Percentiles rank a stretch among this genome's conserved stretches.
phyloP scores from a whole-genome alignment of 2,329 filamentous ascomycete species.

The Coniella lustricola region DNA sequence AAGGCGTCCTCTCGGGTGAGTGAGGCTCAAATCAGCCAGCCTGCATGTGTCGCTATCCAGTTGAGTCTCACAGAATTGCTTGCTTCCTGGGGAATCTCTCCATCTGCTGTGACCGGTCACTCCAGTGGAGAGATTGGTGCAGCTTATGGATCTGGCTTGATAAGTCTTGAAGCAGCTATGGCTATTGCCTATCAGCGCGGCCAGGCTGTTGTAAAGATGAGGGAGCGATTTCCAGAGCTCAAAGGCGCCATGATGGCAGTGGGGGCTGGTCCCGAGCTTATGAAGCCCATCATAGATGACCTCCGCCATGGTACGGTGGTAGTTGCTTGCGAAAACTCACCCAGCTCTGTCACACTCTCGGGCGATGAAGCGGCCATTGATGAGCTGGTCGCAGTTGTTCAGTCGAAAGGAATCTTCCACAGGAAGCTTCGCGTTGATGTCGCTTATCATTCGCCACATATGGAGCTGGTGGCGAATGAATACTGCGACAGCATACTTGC shows the following conservation, averaged over 20 bases:
- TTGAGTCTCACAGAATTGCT: constrained; percentile 8
- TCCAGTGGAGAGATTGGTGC: constrained; percentile 11
- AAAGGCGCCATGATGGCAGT: constrained; percentile 11
- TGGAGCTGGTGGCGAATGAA: constrained; percentile 19
- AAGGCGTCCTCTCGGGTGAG: constrained; percentile 29
- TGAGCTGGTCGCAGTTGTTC: neutral
- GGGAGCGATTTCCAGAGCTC: neutral
- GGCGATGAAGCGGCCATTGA: constrained; percentile 21
- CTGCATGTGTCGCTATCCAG: constrained; percentile 16
- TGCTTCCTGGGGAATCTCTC: neutral
- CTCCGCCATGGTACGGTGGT: neutral
- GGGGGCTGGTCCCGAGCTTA: constrained; percentile 1
- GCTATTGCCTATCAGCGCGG: constrained; percentile 18
- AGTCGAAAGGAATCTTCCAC: constrained; percentile 21
- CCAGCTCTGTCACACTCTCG: constrained; percentile 27
- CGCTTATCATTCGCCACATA: constrained; percentile 31
- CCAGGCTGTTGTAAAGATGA: neutral
- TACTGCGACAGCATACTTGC: constrained; percentile 17
- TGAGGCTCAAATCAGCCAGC: constrained; percentile 33
- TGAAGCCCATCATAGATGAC: neutral
- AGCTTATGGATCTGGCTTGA: constrained; percentile 17
- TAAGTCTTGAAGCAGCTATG: constrained; percentile 17
- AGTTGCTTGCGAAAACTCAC: constrained; percentile 16
- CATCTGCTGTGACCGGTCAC: constrained; percentile 10
- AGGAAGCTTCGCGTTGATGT: constrained; percentile 25